Evolutionary conservation across 495 filamentous ascomycete genomes (phyloP), one percentile per base, ranked within the genome.

Genomic region (Aspergillus hancockii): DNA sequence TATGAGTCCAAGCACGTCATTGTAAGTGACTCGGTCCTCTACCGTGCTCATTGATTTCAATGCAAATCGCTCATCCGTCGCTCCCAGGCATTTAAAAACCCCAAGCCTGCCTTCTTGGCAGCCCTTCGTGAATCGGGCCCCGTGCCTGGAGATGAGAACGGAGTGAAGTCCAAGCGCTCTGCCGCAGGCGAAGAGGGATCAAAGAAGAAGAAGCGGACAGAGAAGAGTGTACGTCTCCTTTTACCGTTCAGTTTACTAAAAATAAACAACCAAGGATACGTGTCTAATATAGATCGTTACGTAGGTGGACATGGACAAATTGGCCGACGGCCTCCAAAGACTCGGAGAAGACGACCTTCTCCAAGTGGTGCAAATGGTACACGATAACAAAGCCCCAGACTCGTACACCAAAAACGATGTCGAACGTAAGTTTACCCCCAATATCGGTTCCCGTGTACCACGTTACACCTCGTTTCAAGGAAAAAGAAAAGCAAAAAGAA

Each of bases 321-420:
- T 99, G 63, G 94, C 95, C 13, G 95, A 97, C n/a, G 89, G 85
- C 9, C 79, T 96, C n/a, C 85, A 90, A 66, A 88, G 87, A 75
- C 81, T 96, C 31, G 79, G 79, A 60, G 91, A 96, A 71, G 92
- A 96, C 52, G 92, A 98, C 67, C 83, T 99, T 7, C 81, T 99
- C 40, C 88, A 92, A 58, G 91, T 98, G 13, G 93, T 99, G 54
- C 92, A 97, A 77, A 89, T 99, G 88, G 90, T 99, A 50, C 94
- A 98, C 67, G 95, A 99, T 70, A 88, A 97, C 71, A 98, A 98
- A 80, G 85, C 85, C 0, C 80, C 88, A 1, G 90, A 94, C 32
- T 97, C 94, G 0, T 97, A 97, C 71, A 93, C 91, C 41, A 96
- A 96, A 77, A 98, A 97, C 60, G 96, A 99, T 72, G 84, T 97